Evolutionary conservation across 2,329 filamentous ascomycete species (phyloP), one percentile per base, ranked within the genome.

Genomic region (Amauroascus niger): DNA sequence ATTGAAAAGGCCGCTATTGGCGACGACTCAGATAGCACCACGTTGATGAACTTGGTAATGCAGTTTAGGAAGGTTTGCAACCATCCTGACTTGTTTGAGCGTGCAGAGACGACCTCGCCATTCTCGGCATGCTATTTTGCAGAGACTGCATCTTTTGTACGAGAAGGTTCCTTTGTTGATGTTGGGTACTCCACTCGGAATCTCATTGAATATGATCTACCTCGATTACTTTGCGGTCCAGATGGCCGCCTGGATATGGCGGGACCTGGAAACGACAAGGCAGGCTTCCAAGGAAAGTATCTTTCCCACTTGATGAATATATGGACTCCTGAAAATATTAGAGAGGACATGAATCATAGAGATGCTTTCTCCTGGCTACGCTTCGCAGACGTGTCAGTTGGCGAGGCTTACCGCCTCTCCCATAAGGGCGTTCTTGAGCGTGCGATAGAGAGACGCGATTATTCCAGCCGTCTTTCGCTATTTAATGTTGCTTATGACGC

Each of bases 1-100:
- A 94, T 98, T 53, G 93, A 98, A 70, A 97, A 96, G 78, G 89
- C 88, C 1, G 91, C 91, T 1, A 80, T 93, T 61, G 93, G 93
- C 33, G 90, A 96, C 63, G 93, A 97, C 48, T 84, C 91, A 63
- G 93, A 97, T 66, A 95, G 88, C 33, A 90, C 91, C 39, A 97
- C 91, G 1, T 73, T 98, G 64, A 97, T 98, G 93, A 98, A 98
- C 70, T 77, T 98, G 60, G 93, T 98, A 59, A 98, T 98, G 93
- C 93, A 98, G 72, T 98, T 98, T 80, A 83, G 93, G 63, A 98
- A 98, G 73, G 93, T 98, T 54, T 98, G 93, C 75, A 98, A 98
- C 66, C 93, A 98, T 67, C 93, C 93, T 0, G 93, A 98, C 71
- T 73, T 98, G 32, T 98, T 98, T 62, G 90, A 98, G 70, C 85